Evolutionary conservation across 192 early-diverging fungal species (phyloP).

Genomic region (Diversispora epigaea): DNA sequence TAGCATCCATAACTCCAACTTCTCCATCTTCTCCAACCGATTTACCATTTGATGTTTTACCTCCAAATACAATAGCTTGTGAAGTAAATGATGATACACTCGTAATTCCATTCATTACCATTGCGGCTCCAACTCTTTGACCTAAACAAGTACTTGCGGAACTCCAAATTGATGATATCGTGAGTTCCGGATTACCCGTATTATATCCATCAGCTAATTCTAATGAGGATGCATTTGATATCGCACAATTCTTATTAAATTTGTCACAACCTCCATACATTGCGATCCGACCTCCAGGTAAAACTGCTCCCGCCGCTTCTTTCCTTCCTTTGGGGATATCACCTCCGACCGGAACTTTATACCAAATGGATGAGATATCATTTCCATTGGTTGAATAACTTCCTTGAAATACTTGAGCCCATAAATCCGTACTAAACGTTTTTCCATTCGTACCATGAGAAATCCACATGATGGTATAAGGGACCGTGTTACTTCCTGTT

Average conservation of each 20-base stretch:
- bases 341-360: background rate
- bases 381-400: background rate
- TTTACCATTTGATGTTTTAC: background rate
- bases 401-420: background rate
- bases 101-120: background rate
- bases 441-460: conserved; percentile 22
- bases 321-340: background rate
- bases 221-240: background rate
- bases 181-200: background rate
- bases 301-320: background rate
- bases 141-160: background rate
- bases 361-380: background rate
- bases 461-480: conserved; percentile 4
- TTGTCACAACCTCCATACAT: conserved; percentile 18
- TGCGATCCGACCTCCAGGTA: background rate
- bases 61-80: conserved; percentile 15
- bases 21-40: background rate
- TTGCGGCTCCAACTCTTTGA: conserved; percentile 5
- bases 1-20: conserved; percentile 17
- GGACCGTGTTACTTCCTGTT: background rate
- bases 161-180: background rate
- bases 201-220: background rate
- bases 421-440: background rate
- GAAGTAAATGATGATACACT: background rate
- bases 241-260: background rate